These are phyloP conservation scores for Aspergillus viridinutans DNA, from an alignment of 2,329 filamentous ascomycete genomes.

Conservation along the genomic window DNA sequence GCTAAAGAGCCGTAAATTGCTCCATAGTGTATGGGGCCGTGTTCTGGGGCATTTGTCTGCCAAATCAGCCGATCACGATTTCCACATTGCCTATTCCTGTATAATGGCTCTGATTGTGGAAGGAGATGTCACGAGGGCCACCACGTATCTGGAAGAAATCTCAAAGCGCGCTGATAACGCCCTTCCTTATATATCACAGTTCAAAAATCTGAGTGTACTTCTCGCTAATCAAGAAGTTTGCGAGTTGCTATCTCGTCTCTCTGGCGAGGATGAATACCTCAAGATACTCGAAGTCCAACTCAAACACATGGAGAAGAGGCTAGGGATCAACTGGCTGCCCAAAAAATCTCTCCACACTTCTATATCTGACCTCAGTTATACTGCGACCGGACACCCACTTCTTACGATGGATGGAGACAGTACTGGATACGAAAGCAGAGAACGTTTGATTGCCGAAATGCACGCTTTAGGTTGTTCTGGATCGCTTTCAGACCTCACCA, in stretches of 20 bases:
- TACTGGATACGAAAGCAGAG: slow-evolving; percentile 18
- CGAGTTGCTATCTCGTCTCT: slow-evolving; percentile 19
- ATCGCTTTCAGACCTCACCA: slow-evolving; percentile 22
- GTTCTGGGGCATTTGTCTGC: slow-evolving; percentile 11
- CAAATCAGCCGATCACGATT: neutral
- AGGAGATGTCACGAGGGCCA: slow-evolving; percentile 19
- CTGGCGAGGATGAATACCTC: slow-evolving; percentile 17
- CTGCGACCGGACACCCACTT: slow-evolving; percentile 17
- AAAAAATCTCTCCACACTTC: slow-evolving; percentile 15
- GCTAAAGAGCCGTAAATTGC: slow-evolving; percentile 17
- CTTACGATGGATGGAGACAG: slow-evolving; percentile 23
- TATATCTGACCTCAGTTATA: slow-evolving; percentile 12
- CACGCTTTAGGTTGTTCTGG: slow-evolving; percentile 27
- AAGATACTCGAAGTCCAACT: slow-evolving; percentile 24
- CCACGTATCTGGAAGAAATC: slow-evolving; percentile 20
- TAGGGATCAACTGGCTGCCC: slow-evolving; percentile 29
- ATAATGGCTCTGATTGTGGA: slow-evolving; percentile 21
- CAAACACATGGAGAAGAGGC: slow-evolving; percentile 24
- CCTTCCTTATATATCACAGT: slow-evolving; percentile 23
- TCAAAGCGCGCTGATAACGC: slow-evolving; percentile 16
- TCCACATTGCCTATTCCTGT: slow-evolving; percentile 21
- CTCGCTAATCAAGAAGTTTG: slow-evolving; percentile 19
- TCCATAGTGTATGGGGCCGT: slow-evolving; percentile 22
- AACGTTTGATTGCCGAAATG: slow-evolving; percentile 26
- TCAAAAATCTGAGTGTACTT: slow-evolving; percentile 16